Evolutionary conservation across 2,329 filamentous ascomycete genomes (phyloP).

Genomic region (Neonectria coccinea): DNA sequence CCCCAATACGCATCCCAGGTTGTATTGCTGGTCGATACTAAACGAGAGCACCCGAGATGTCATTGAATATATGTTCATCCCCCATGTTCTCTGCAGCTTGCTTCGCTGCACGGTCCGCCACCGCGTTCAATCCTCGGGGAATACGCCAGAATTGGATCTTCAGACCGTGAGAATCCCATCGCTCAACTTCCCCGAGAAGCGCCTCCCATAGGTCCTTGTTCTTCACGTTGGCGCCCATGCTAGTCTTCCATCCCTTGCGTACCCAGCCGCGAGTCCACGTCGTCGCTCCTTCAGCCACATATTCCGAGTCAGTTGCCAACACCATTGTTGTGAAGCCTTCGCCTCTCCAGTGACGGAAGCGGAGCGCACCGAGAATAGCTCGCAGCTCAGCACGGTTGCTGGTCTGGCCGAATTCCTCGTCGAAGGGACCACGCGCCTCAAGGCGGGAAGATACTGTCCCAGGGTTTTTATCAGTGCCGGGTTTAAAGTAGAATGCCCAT

Average conservation of each 20-base stretch:
- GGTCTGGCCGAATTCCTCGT: constrained; percentile 53
- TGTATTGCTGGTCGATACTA: not conserved
- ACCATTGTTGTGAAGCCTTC: constrained; percentile 53
- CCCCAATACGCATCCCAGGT: too few species aligned
- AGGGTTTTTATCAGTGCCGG: not conserved
- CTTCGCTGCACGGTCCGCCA: constrained; percentile 57
- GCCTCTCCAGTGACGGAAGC: constrained; percentile 37
- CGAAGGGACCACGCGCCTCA: constrained; percentile 57
- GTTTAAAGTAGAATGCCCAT: constrained; percentile 53
- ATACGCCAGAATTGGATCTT: constrained; percentile 62
- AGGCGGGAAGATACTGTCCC: constrained; percentile 48
- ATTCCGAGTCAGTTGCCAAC: constrained; percentile 48
- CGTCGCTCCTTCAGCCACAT: constrained; percentile 27
- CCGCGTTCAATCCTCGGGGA: constrained; percentile 55
- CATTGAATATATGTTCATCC: not conserved
- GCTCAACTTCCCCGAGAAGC: constrained; percentile 56
- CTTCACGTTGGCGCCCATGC: constrained; percentile 51
- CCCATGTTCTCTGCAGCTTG: constrained; percentile 36
- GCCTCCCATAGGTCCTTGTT: constrained; percentile 66
- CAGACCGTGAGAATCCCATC: constrained; percentile 45
- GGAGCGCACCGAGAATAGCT: constrained; percentile 26
- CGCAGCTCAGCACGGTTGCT: constrained; percentile 53
- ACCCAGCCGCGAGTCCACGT: constrained; percentile 34
- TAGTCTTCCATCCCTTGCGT: constrained; percentile 57
- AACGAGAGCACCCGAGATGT: not conserved